Base-by-base conservation (phyloP, 2,329 filamentous ascomycete genomes). In the Pseudogymnoascus sp. region DNA sequence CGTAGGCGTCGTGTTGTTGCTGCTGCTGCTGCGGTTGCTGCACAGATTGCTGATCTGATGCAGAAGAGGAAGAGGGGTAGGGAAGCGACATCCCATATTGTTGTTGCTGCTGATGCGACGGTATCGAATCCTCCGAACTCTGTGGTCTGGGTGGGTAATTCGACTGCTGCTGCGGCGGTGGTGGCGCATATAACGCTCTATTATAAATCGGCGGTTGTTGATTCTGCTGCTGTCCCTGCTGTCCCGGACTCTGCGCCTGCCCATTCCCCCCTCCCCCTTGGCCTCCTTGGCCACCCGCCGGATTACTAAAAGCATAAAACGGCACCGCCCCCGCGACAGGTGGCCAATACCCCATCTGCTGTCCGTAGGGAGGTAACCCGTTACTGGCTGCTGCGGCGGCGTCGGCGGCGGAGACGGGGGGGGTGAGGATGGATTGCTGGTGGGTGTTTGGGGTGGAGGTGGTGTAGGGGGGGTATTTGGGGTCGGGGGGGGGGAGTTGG, bases 401-500 rank as follows among this genome's bases (percentile, higher is more conserved):
- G 69, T 78, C 78, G 38, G 81, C 70, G 65, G 77, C 77, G 74
- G 81, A 82, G 79, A 73, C 67, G 64, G 70, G 71, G 67, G 71
- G 76, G 66, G 77, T 79, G 67, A 79, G 63, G 69, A 76, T 75
- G 72, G 70, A 71, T 63, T 73, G 73, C 62, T 72, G 72, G 68
- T 75, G 74, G 60, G 73, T 70, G 65, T 68, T 75, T 63, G 65
- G 78, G 74, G 64, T 79, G 76, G 62, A 80, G 77, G 62, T 80
- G 77, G 69, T 84, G 75, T 71, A 82, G 83, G 69, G 83, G 82
- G 68, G 84, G 81, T 75, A 74, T 72, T 72, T 70, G 73, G 82
- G 66, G 77, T 83, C 80, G 68, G 85, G 85, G 62, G 87, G 84
- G 67, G 85, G 84, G 60, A 91, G 82, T 71, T 89, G 85, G 72